Percentiles rank a stretch among this genome's conserved stretches.
Conservation (phyloP, 2,329 filamentous ascomycete genomes). For the Fusarium subtropicale region DNA sequence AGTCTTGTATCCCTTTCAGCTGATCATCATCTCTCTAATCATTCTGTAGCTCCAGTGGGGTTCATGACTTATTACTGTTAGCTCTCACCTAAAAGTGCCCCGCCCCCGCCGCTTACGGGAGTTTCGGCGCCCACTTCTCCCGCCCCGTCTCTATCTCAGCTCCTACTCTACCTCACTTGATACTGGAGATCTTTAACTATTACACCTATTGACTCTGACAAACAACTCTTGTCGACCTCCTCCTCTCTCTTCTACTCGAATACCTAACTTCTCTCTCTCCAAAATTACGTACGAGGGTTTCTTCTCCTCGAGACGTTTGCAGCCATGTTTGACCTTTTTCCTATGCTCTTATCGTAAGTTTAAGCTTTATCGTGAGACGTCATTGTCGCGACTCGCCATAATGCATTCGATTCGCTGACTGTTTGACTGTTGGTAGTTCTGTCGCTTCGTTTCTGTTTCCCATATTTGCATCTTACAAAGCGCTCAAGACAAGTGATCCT, state of each 20-base stretch:
- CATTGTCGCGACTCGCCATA: constrained; percentile 23
- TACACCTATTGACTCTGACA: not conserved
- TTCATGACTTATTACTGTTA: not conserved
- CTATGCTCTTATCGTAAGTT: constrained; percentile 81
- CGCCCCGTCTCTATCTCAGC: constrained; percentile 16
- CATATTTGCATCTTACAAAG: constrained; percentile 97
- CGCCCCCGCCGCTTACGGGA: constrained; percentile 41
- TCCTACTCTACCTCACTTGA: constrained; percentile 1
- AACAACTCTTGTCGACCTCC: not conserved
- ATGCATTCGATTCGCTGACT: constrained; percentile 28
- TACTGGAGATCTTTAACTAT: constrained; percentile 4
- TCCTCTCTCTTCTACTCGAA: constrained; percentile 1
- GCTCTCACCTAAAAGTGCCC: constrained; percentile 17
- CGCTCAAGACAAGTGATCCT: constrained; percentile 90
- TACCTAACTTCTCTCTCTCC: not conserved
- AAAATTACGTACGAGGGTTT: not conserved
- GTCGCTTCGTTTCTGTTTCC: constrained; percentile 92
- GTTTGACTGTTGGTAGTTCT: constrained; percentile 66
- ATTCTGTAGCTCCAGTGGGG: constrained; percentile 11
- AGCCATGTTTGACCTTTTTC: constrained; percentile 81
- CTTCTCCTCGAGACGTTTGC: constrained; percentile 30
- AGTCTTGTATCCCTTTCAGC: constrained; percentile 21
- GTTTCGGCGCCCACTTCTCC: constrained; percentile 36
- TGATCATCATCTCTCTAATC: constrained; percentile 19
- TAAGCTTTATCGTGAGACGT: constrained; percentile 36